phyloP scores from a whole-genome alignment of 345 rosid species.

The Acer saccharum region DNA sequence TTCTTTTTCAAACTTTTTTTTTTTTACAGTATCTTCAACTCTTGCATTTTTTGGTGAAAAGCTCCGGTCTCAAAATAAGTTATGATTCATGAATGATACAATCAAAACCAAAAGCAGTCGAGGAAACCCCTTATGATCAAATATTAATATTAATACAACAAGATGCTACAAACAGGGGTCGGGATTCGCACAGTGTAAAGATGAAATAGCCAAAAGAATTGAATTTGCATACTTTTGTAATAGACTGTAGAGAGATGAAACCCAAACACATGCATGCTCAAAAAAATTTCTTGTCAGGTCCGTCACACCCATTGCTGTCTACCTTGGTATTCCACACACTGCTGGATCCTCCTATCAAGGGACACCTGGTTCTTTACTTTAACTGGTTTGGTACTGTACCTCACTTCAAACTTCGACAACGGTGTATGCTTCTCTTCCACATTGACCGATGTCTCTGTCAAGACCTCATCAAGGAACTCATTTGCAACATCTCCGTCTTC shows the following conservation, averaged over 20 bases:
- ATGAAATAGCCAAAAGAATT: constrained; percentile 1
- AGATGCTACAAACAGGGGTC: not conserved
- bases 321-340: constrained; percentile 54
- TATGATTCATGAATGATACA: not conserved
- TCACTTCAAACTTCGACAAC: constrained; percentile 42
- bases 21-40: not conserved
- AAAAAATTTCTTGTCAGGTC: not conserved
- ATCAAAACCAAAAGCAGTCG: not conserved
- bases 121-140: not conserved
- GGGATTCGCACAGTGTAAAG: not conserved
- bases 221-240: constrained; percentile 8
- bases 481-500: constrained; percentile 98
- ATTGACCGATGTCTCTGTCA: constrained; percentile 28
- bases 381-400: constrained; percentile 45
- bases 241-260: constrained; percentile 5
- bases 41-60: not conserved
- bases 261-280: not conserved
- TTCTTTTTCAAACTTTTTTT: too few species aligned
- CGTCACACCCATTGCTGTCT: constrained; percentile 53
- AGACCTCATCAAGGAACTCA: constrained; percentile 78
- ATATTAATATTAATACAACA: not conserved
- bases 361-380: constrained; percentile 60
- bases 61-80: not conserved
- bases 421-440: constrained; percentile 36
- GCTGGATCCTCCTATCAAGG: constrained; percentile 59